Evolutionary conservation across 1,284 basidiomycete species (phyloP), one percentile per base, ranked within the genome.

Genomic region (Leccinum ponderosum): DNA sequence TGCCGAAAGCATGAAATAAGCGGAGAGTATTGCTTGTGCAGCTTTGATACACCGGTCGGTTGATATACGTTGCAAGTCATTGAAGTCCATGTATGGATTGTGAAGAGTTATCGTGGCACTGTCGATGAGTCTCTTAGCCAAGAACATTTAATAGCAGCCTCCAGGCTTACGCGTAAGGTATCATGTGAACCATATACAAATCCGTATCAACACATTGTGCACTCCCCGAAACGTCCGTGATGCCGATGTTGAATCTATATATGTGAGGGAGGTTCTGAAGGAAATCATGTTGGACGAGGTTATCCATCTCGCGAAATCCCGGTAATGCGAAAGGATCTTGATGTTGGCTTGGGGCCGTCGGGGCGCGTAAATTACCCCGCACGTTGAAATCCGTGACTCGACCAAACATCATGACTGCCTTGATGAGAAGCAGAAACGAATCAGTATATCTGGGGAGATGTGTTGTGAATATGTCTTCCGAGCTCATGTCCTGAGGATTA

Each of bases 101-200:
- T 93, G 91, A 56, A 93, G 80, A 3, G 91, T 92, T 65, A 93
- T 93, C 3, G 87, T 83, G 15, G 91, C 91, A n/a, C 91, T 93
- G 69, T 50, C 50, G 44, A 57, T 31, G n/a, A 47, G 47, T 55
- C 35, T 62, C 58, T 61, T 52, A 62, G 56, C 35, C 7, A 15
- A 54, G 59, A 60, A 25, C 55, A 59, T 44, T 55, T 42, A 44
- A 54, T 31, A 62, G n/a, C 4, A 52, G 31, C 22, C 55, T 53
- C 39, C 59, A 60, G 55, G 55, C 82, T 75, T 75, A 92, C 91
- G 91, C 91, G 71, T 93, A 87, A 29, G 91, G 91, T 56, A 91
- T 82, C 50, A 93, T 79, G 69, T 93, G 90, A 33, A 90, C 90
- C 87, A 93, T 86, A 70, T 90, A 93, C 60, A 93, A 76, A 73